These are phyloP conservation scores for Fonsecaea pedrosoi DNA, from an alignment of 2,329 filamentous ascomycete genomes.

Conservation along the genomic window DNA sequence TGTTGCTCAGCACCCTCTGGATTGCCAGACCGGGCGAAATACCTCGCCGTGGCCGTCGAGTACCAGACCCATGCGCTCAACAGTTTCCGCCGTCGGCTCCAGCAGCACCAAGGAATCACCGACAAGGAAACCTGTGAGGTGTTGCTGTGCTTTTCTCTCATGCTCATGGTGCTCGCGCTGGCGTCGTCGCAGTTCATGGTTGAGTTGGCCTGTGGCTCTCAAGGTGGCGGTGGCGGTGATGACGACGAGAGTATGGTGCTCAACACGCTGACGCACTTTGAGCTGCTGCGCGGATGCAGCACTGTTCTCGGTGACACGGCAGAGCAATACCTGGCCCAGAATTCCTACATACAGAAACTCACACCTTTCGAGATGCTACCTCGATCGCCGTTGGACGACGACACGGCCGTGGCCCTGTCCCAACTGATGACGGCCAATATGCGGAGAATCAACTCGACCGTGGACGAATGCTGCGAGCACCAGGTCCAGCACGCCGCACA, in stretches of 20 bases:
- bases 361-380: slow-evolving; percentile 29
- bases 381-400: slow-evolving; percentile 13
- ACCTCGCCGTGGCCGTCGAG: slow-evolving; percentile 28
- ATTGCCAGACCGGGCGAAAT: slow-evolving; percentile 7
- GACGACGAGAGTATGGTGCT: slow-evolving; percentile 23
- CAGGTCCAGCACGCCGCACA: slow-evolving; percentile 23
- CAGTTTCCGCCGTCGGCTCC: slow-evolving; percentile 28
- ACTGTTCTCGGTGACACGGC: slow-evolving; percentile 24
- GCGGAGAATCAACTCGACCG: slow-evolving; percentile 20
- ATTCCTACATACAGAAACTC: slow-evolving; percentile 30
- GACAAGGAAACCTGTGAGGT: slow-evolving; percentile 22
- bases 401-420: slow-evolving; percentile 14
- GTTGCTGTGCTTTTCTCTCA: slow-evolving; percentile 32
- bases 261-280: slow-evolving; percentile 30
- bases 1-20: neutral
- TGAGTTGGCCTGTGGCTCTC: neutral
- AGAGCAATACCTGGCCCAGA: slow-evolving; percentile 23
- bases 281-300: slow-evolving; percentile 28
- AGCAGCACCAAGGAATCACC: neutral
- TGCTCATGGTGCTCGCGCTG: slow-evolving; percentile 33
- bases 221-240: neutral
- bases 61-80: slow-evolving; percentile 29
- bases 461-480: slow-evolving; percentile 13
- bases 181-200: slow-evolving; percentile 29
- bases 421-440: slow-evolving; percentile 28